These are phyloP conservation scores for Fragaria nilgerrensis DNA, from an alignment of 306 rosid genomes.

Conservation along the genomic window DNA sequence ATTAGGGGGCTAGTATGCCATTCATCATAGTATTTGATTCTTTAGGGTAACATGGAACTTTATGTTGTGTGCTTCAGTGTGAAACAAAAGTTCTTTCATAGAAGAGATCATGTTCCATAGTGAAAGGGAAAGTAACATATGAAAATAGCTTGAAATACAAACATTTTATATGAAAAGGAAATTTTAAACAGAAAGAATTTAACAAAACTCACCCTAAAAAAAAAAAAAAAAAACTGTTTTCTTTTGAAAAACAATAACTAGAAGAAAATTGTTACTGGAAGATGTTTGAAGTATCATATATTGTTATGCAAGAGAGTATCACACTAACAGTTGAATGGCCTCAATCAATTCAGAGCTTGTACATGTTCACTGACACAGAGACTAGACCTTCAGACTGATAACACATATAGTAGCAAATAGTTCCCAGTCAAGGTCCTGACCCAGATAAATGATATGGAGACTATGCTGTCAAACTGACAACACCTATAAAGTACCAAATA, in stretches of 20 bases:
- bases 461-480: background rate
- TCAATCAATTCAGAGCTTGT: background rate
- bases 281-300: background rate
- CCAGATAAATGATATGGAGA: background rate
- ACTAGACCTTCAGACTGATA: background rate
- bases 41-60: background rate
- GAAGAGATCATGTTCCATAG: background rate
- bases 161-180: background rate
- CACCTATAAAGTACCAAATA: background rate
- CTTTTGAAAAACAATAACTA: background rate
- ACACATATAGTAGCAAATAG: slow-evolving; percentile 1
- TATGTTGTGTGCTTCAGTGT: background rate
- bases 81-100: background rate
- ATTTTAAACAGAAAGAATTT: background rate
- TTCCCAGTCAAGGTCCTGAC: background rate
- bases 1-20: background rate
- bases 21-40: background rate
- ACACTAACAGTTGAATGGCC: background rate
- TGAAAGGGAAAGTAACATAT: background rate
- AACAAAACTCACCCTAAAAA: background rate
- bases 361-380: slow-evolving; percentile 2
- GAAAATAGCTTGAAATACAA: background rate
- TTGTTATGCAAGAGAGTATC: background rate
- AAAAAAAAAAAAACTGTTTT: background rate
- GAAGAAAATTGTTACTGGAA: background rate